Conservation (phyloP, 495 filamentous ascomycete genomes). For the Podospora appendiculata region DNA sequence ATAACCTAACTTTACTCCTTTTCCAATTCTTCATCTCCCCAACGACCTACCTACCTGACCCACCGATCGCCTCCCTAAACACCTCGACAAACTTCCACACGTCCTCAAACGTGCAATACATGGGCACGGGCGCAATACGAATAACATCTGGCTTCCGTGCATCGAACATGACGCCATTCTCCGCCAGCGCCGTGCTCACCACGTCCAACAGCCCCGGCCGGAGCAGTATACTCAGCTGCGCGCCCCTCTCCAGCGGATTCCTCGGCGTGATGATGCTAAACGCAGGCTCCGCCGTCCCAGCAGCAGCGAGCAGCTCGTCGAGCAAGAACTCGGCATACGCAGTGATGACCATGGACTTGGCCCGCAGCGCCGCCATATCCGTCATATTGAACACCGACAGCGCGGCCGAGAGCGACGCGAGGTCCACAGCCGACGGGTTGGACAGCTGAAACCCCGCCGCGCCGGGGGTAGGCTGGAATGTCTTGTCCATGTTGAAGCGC, state of each 20-base stretch:
- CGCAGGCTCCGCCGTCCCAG: slow-evolving; percentile 30
- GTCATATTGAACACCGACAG: slow-evolving; percentile 69
- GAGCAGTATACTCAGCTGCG: slow-evolving; percentile 74
- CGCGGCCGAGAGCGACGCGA: slow-evolving; percentile 60
- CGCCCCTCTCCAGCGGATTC: slow-evolving; percentile 64
- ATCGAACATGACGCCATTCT: slow-evolving; percentile 68
- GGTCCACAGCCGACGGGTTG: slow-evolving; percentile 56
- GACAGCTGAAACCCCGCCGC: slow-evolving; percentile 58
- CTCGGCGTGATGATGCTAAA: slow-evolving; percentile 77
- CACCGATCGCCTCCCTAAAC: slow-evolving; percentile 36
- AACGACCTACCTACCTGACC: too few species aligned
- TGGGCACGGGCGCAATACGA: slow-evolving; percentile 73
- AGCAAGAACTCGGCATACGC: slow-evolving; percentile 69
- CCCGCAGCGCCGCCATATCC: slow-evolving; percentile 55
- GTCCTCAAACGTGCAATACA: slow-evolving; percentile 79
- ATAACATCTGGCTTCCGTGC: slow-evolving; percentile 83
- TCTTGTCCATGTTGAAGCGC: slow-evolving; percentile 69
- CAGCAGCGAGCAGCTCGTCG: slow-evolving; percentile 16
- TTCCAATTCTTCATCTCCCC: too few species aligned
- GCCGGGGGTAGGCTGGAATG: slow-evolving; percentile 61
- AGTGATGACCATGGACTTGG: slow-evolving; percentile 68
- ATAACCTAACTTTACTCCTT: too few species aligned
- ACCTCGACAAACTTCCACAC: slow-evolving; percentile 67
- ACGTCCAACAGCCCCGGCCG: slow-evolving; percentile 55
- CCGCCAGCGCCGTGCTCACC: slow-evolving; percentile 57